A percentile compares a stretch with the other conserved stretches of the same genome.
Conservation (phyloP, 176 grass and related monocot species). For the Bothriochloa decipiens region DNA sequence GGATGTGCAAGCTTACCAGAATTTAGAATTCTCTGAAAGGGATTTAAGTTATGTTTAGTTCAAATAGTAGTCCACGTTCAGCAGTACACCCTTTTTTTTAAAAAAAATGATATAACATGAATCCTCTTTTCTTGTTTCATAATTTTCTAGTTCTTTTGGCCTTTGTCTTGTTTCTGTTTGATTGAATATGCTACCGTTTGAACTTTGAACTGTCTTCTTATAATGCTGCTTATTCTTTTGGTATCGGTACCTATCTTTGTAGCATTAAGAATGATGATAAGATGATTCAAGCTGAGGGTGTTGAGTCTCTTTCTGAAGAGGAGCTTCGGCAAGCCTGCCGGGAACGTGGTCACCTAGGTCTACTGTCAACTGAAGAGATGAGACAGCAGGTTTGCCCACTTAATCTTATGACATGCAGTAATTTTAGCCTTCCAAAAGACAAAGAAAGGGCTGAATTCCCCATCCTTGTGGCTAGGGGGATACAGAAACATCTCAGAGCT, state of each 20-base stretch:
- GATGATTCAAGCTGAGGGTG: slow-evolving; percentile 90
- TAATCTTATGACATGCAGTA: slow-evolving; percentile 25
- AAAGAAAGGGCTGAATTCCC: neutral
- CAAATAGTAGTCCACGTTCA: slow-evolving; percentile 22
- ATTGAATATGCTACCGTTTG: slow-evolving; percentile 1
- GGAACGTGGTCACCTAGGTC: slow-evolving; percentile 84
- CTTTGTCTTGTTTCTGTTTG: neutral
- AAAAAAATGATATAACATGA: neutral
- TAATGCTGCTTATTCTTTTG: slow-evolving; percentile 21
- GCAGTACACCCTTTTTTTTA: neutral
- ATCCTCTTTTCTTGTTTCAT: slow-evolving; percentile 17
- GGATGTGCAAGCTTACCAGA: slow-evolving; percentile 21
- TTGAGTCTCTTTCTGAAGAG: slow-evolving; percentile 98
- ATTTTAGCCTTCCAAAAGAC: slow-evolving; percentile 8
- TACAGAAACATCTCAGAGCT: neutral
- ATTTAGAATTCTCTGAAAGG: neutral
- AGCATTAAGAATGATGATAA: slow-evolving; percentile 99
- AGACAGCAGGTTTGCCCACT: slow-evolving; percentile 69
- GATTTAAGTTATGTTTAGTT: neutral
- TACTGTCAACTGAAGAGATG: slow-evolving; percentile 96
- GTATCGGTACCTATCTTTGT: slow-evolving; percentile 26
- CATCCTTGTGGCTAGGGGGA: neutral
- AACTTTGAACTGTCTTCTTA: slow-evolving; percentile 6
- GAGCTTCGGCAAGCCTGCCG: slow-evolving; percentile 93
- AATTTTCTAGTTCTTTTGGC: slow-evolving; percentile 30